These are phyloP conservation scores for Collybia sordida DNA, from an alignment of 768 basidiomycete genomes.

Conservation along the genomic window DNA sequence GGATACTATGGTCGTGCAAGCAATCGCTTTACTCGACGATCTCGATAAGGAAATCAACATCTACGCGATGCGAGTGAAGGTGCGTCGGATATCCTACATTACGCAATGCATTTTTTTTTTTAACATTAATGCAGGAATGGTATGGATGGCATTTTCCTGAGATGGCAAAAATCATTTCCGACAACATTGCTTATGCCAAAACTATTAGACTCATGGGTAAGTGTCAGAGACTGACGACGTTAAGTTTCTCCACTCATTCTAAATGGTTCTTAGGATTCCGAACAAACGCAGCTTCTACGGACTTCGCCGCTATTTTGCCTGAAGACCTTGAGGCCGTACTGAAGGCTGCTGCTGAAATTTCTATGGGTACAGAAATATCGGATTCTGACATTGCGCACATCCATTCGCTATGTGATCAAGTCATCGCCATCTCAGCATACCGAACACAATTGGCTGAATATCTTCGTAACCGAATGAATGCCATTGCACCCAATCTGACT, in stretches of 20 bases:
- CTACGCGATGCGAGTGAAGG: conserved; percentile 98
- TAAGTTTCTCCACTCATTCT: background rate
- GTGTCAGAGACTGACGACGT: conserved; percentile 15
- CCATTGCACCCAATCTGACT: conserved; percentile 96
- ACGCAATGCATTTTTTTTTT: background rate
- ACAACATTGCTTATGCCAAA: conserved; percentile 97
- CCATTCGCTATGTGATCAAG: conserved; percentile 95
- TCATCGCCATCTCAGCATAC: conserved; percentile 95
- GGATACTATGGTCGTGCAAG: conserved; percentile 99
- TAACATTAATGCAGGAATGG: conserved; percentile 75
- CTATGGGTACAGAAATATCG: conserved; percentile 99
- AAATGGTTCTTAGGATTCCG: conserved; percentile 68
- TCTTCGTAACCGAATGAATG: conserved; percentile 95
- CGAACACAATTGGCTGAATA: conserved; percentile 95
- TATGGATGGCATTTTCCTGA: conserved; percentile 99
- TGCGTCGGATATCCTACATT: conserved; percentile 29
- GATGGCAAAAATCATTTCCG: conserved; percentile 96
- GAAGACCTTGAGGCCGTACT: conserved; percentile 96
- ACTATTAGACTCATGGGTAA: conserved; percentile 88
- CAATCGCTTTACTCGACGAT: conserved; percentile 96
- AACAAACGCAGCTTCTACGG: conserved; percentile 85
- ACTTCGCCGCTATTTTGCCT: conserved; percentile 87
- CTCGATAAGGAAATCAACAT: conserved; percentile 99
- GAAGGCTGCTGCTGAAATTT: conserved; percentile 95
- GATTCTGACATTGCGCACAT: conserved; percentile 97